Base-by-base conservation (phyloP, 495 filamentous ascomycete genomes). In the Chaetomium fimeti region DNA sequence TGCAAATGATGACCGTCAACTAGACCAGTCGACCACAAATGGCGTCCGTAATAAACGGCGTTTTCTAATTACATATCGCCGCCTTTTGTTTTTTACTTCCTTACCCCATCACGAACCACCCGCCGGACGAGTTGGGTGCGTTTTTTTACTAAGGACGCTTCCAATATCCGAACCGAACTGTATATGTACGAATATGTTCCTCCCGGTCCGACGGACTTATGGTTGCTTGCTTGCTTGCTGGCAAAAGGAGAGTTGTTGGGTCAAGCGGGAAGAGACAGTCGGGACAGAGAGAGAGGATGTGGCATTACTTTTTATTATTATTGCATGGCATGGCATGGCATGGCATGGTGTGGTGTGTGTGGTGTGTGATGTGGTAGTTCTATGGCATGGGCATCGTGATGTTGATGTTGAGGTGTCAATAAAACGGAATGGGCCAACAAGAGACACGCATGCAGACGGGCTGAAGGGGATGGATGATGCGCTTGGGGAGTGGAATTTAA, bases 1-100 rank as follows among this genome's bases (percentile, higher is more conserved):
- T 88, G 84, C 85, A 88, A 72, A 81, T 89, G 80, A 87, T 88
- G 86, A 88, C 84, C 43, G 85, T 88, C 45, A 83, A 80, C 67
- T 89, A 76, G 74, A 7, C 48, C 16, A n/a, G 43, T 52, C 38
- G 27, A 25, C 16, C n/a, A 32, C 12, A 3, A 3, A 13, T 13
- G 24, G 15, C 27, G 3, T 53, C 27, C 27, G 25, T 18, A 16
- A 28, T 32, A 27, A 27, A n/a, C 32, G 32, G 32, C 32, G 32
- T 36, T 11, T 36, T 36, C 32, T 36, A 36, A 36, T 43, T 43
- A 43, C 40, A 43, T 43, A 43, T 18, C 40, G 16, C 40, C 40
- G 16, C 40, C 25, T 24, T 27, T 24, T 51, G n/a, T 27, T 28
- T 27, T 29, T 13, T 7, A 28, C 16, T 18, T 36, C 32, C 32